Percentiles rank a stretch among this genome's conserved stretches.
Evolutionary conservation across 495 filamentous ascomycete species (phyloP).

Genomic region (Daldinia vernicosa): DNA sequence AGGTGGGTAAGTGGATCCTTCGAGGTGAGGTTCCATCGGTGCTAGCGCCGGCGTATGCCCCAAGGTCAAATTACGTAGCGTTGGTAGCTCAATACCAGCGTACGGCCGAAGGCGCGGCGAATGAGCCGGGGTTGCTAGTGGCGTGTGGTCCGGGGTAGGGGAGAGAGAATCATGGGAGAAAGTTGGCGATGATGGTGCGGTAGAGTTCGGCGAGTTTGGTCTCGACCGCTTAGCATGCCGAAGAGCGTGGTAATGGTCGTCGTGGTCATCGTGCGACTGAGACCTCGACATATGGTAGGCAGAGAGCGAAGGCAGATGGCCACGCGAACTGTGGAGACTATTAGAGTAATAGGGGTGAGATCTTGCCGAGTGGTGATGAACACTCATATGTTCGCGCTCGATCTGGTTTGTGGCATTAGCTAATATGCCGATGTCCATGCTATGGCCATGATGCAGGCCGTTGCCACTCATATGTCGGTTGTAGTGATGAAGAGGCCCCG

Average conservation of each 20-base stretch:
- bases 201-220: slow-evolving; percentile 92
- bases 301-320: slow-evolving; percentile 76
- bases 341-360: slow-evolving; percentile 68
- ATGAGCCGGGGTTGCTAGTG: slow-evolving; percentile 92
- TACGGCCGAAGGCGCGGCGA: slow-evolving; percentile 89
- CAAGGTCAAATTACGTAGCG: slow-evolving; percentile 86
- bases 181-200: slow-evolving; percentile 95
- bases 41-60: slow-evolving; percentile 89
- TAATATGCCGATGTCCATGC: slow-evolving; percentile 86
- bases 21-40: slow-evolving; percentile 85
- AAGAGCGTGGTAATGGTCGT: slow-evolving; percentile 70
- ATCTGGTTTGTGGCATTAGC: slow-evolving; percentile 88
- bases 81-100: slow-evolving; percentile 75
- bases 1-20: slow-evolving; percentile 54
- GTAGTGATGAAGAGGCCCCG: slow-evolving; percentile 69
- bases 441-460: slow-evolving; percentile 56
- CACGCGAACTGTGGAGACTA: slow-evolving; percentile 62
- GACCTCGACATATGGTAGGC: slow-evolving; percentile 93
- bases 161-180: slow-evolving; percentile 97
- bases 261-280: slow-evolving; percentile 87
- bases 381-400: slow-evolving; percentile 74
- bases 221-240: slow-evolving; percentile 85
- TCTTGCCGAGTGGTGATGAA: slow-evolving; percentile 45
- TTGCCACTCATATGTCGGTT: slow-evolving; percentile 61
- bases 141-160: slow-evolving; percentile 96